Percentiles rank a stretch among this genome's conserved stretches.
These are phyloP conservation scores for Thecaphora thlaspeos DNA, from an alignment of 1,284 basidiomycete species.

Conservation along the genomic window DNA sequence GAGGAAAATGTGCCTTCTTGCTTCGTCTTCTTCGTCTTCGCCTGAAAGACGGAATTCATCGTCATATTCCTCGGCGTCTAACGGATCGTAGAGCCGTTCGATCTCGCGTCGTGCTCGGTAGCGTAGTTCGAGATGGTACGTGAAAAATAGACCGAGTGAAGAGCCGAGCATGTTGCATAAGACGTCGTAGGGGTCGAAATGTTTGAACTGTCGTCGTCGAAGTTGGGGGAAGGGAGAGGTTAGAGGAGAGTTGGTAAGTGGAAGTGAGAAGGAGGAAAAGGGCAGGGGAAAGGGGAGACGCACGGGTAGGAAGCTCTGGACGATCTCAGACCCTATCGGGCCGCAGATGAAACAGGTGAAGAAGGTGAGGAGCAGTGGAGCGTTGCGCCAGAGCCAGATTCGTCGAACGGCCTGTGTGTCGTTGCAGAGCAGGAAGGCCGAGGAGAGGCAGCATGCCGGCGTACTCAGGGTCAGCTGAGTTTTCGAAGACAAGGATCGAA, in stretches of 20 bases:
- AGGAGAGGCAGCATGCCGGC: no score
- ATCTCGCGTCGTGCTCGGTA: slow-evolving; percentile 38
- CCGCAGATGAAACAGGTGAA: slow-evolving; percentile 62
- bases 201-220: slow-evolving; percentile 65
- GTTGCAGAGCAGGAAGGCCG: no score
- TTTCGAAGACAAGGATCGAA: slow-evolving; percentile 1
- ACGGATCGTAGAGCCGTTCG: slow-evolving; percentile 43
- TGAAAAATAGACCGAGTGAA: slow-evolving; percentile 67
- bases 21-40: slow-evolving; percentile 18
- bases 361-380: slow-evolving; percentile 68
- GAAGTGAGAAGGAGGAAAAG: no score
- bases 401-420: slow-evolving; percentile 49
- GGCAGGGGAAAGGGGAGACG: slow-evolving; percentile 1
- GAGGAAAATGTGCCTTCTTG: slow-evolving; percentile 26
- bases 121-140: slow-evolving; percentile 37
- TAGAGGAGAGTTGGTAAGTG: no score
- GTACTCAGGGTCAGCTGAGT: no score
- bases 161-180: slow-evolving; percentile 79
- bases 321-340: slow-evolving; percentile 78
- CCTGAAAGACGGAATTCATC: slow-evolving; percentile 9
- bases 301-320: slow-evolving; percentile 74
- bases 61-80: slow-evolving; percentile 39
- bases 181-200: slow-evolving; percentile 75
- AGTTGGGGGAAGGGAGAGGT: no score
- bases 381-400: slow-evolving; percentile 81